Evolutionary conservation across 164 flowering plant genomes (phyloP).

Genomic region (Magnolia changhungtana): DNA sequence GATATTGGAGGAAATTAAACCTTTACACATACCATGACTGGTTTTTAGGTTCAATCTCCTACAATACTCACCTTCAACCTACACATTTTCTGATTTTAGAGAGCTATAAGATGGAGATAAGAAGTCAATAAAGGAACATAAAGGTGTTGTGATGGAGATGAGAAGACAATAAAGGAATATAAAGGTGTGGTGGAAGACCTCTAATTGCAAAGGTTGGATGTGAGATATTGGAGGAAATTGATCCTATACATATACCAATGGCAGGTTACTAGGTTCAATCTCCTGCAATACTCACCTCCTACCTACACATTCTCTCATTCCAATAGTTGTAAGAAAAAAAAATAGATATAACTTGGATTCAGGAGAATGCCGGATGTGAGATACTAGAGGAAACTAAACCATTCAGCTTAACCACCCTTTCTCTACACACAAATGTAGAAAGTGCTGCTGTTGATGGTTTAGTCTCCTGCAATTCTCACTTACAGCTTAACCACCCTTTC

Average conservation of each 20-base stretch:
- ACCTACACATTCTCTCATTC: not conserved
- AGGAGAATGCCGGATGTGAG: not conserved
- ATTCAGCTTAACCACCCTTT: not conserved
- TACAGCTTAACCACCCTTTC: not conserved
- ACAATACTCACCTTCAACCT: not conserved
- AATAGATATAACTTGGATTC: not conserved
- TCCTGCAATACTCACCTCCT: not conserved
- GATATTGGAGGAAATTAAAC: slow-evolving; percentile 1
- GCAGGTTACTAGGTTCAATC: not conserved
- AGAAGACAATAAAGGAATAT: not conserved
- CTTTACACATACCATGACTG: not conserved
- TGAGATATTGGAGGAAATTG: slow-evolving; percentile 1
- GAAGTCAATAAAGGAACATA: not conserved
- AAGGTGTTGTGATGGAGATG: not conserved
- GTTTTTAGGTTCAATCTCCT: no score
- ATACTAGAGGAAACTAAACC: not conserved
- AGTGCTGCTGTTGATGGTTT: not conserved
- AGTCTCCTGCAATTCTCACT: slow-evolving; percentile 5
- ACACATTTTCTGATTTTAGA: not conserved
- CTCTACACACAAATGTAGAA: not conserved
- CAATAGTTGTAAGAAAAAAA: not conserved
- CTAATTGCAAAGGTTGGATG: not conserved
- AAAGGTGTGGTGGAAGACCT: no score
- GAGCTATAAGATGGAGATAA: not conserved
- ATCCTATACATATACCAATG: not conserved